These are phyloP conservation scores for Cutaneotrichosporon sp. DNA, from an alignment of 1,284 basidiomycete species.

Conservation along the genomic window DNA sequence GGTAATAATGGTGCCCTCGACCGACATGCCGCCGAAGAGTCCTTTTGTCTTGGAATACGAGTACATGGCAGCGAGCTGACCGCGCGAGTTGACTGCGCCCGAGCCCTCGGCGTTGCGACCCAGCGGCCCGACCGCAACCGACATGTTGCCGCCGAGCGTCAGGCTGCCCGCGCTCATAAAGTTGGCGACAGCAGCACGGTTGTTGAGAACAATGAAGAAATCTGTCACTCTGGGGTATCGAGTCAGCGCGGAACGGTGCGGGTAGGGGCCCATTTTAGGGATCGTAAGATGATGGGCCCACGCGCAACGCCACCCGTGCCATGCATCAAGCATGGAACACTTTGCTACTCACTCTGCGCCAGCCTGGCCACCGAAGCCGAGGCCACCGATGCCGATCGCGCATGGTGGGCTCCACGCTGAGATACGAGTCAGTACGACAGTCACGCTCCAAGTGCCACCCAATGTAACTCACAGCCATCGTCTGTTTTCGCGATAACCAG, in stretches of 20 bases:
- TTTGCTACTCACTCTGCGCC: slow-evolving; percentile 50
- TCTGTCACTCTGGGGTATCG: slow-evolving; percentile 68
- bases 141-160: slow-evolving; percentile 44
- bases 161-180: slow-evolving; percentile 95
- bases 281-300: not conserved
- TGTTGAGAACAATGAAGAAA: slow-evolving; percentile 86
- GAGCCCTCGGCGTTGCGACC: slow-evolving; percentile 92
- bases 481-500: slow-evolving; percentile 81
- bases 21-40: slow-evolving; percentile 69
- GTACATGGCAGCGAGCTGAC: slow-evolving; percentile 91
- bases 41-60: slow-evolving; percentile 93
- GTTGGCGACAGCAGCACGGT: slow-evolving; percentile 57
- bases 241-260: slow-evolving; percentile 56
- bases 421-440: slow-evolving; percentile 6
- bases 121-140: slow-evolving; percentile 80
- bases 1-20: slow-evolving; percentile 91
- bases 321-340: not conserved
- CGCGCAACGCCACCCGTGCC: too few relatives aligned
- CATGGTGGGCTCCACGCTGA: slow-evolving; percentile 88
- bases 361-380: slow-evolving; percentile 75
- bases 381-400: slow-evolving; percentile 89
- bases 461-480: slow-evolving; percentile 65
- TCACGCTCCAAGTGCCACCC: too few relatives aligned
- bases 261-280: too few relatives aligned
- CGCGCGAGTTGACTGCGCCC: slow-evolving; percentile 77